Percentiles rank a stretch among this genome's conserved stretches.
Evolutionary conservation across 257 asterid species (phyloP).

Genomic region (Coffea eugenioides): DNA sequence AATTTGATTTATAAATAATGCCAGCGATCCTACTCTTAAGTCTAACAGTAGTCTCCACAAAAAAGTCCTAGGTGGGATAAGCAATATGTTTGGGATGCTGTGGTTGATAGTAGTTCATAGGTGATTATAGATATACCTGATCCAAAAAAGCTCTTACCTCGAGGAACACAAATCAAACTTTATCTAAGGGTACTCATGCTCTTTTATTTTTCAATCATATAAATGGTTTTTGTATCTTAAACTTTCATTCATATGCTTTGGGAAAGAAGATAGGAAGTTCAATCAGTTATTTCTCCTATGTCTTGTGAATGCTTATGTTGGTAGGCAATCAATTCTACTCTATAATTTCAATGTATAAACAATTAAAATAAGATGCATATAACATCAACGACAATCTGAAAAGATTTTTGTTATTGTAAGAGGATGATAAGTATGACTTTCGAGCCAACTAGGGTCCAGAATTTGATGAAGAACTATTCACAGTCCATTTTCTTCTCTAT

Average conservation of each 20-base stretch:
- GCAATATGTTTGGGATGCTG: constrained; percentile 91
- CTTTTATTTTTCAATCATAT: background rate
- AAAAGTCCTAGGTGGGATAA: constrained; percentile 47
- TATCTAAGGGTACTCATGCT: constrained; percentile 61
- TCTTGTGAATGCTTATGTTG: background rate
- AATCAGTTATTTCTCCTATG: background rate
- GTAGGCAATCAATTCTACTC: background rate
- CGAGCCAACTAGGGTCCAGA: constrained; percentile 78
- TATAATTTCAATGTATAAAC: background rate
- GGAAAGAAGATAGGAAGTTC: background rate
- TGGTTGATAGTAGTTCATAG: constrained; percentile 88
- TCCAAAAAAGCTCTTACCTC: constrained; percentile 54
- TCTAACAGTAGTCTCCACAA: too few species aligned
- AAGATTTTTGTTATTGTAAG: constrained; percentile 41
- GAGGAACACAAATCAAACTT: constrained; percentile 97
- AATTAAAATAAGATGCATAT: background rate
- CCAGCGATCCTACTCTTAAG: too few species aligned
- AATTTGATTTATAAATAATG: too few species aligned
- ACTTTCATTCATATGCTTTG: background rate
- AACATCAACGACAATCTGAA: background rate
- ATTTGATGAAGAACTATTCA: constrained; percentile 91
- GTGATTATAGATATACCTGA: constrained; percentile 76
- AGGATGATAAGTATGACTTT: constrained; percentile 92
- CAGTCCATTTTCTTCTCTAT: constrained; percentile 94
- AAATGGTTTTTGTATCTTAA: background rate